Evolutionary conservation across 1,284 basidiomycete species (phyloP), one percentile per base, ranked within the genome.

Genomic region (Hortiboletus rubellus): DNA sequence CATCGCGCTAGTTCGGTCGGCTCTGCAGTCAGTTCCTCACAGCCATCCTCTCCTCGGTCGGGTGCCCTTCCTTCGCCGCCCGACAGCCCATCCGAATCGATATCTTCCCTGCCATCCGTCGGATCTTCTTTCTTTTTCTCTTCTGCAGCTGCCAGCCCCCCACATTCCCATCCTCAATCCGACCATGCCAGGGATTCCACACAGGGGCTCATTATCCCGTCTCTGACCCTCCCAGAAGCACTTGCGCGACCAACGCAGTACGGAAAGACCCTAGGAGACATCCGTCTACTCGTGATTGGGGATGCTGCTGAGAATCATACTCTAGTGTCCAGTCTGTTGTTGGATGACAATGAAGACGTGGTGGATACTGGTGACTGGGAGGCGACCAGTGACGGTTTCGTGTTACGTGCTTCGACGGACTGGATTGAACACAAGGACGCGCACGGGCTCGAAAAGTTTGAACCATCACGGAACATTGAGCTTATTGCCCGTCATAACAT

Each of bases 71-170:
- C 81, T 31, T 83, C 83, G 5, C 80, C 82, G 1, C 80, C 82
- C 40, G 77, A 80, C 67, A 87, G 85, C 59, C 84, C 79, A 30
- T 76, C 77, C n/a, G 80, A 76, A 55, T 88, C 86, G 3, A 75
- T 86, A 46, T 88, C 87, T 1, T 89, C 87, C 7, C 75, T 88
- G 14, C 87, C 87, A 1, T 89, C 86, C 1, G 82, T 87, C 10
- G 81, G 83, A n/a, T 89, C 86, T 1, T 87, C 85, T 1, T 87
- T 87, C 76, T 86, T 89, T 74, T 88, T 88, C 75, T 87, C 85
- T 46, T 87, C 86, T 10, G 83, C 79, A 0, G 82, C 86, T 10
- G 82, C 81, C 1, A 84, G 82, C 59, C 86, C 86, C 9, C 70
- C 63, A 3, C 67, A 75, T 45, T 72, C 74, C 0, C 77, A 77